Base-by-base conservation (phyloP, 306 rosid species). In the Castanea sativa region DNA sequence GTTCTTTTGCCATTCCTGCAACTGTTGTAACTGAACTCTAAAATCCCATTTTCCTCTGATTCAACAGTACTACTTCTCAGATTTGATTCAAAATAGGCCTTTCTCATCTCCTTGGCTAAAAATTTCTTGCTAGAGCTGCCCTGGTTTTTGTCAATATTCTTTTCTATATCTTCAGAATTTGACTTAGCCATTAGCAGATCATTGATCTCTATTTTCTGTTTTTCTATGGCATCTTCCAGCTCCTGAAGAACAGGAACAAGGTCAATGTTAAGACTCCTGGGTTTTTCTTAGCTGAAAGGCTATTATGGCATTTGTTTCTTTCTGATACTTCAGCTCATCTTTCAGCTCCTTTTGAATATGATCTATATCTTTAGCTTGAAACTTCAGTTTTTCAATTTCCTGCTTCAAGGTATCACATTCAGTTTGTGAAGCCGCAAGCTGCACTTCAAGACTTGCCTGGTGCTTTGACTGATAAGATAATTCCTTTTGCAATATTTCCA, bases 231-330 rank as follows among this genome's bases (percentile, higher is more conserved):
- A 76, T 79, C 90, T 87, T 94, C 98, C 73, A 94, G 87, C 82
- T 94, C 97, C 85, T 87, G 92, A 72, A 94, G 97, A 87, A 91
- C 84, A 61, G 98, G 86, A 77, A 92, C 89, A 74, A 94, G 90
- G 87, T 94, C 97, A 59, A 90, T 78, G 52, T 94, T 91, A 78
- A 78, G 95, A 91, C 77, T 94, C 92, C 81, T 94, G 99, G 79
- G 95, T 90, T 81, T 82, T 92, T 74, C 87, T 75, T 80, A 92
- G 89, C 85, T 94, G 97, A 78, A 79, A 73, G 68, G 93, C 87
- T 87, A 91, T 76, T 86, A 81, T 78, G 72, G 95, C 88, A 67
- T 86, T 87, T 29, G 91, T 86, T 80, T 89, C 94, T 80, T 85
- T 92, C 76, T 86, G 93, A 80, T 89, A 92, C 89, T 85, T 86